Percentiles rank a stretch among this genome's conserved stretches.
Evolutionary conservation across 306 rosid species (phyloP).

Genomic region (Malus sieversii): DNA sequence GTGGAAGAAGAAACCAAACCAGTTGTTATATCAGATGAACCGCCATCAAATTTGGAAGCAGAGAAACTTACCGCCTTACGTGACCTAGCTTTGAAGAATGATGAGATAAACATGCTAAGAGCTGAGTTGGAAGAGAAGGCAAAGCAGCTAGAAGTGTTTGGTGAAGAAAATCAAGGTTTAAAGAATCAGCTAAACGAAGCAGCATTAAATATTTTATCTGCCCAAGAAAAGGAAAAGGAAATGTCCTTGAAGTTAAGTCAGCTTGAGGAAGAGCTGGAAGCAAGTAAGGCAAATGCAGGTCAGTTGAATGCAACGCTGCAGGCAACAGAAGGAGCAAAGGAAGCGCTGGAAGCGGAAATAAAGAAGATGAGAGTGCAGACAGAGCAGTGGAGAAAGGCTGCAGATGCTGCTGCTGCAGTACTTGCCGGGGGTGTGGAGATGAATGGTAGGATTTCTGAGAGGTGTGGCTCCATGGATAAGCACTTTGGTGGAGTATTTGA

Average conservation of each 20-base stretch:
- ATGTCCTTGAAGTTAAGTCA: constrained; percentile 29
- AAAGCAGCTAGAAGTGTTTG: constrained; percentile 32
- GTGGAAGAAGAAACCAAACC: constrained; percentile 36
- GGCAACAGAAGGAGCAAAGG: constrained; percentile 47
- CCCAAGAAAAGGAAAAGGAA: constrained; percentile 46
- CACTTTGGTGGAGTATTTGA: constrained; percentile 56
- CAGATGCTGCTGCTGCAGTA: constrained; percentile 88
- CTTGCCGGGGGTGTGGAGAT: constrained; percentile 64
- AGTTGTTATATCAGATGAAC: constrained; percentile 21
- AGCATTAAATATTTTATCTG: constrained; percentile 30
- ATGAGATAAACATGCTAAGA: constrained; percentile 39
- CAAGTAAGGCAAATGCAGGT: constrained; percentile 31
- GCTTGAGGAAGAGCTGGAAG: constrained; percentile 47
- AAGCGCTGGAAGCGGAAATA: constrained; percentile 60
- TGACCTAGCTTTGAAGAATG: constrained; percentile 34
- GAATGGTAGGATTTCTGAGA: constrained; percentile 55
- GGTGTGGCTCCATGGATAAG: constrained; percentile 87
- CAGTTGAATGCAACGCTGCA: constrained; percentile 45
- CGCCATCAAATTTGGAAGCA: constrained; percentile 21
- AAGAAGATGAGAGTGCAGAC: constrained; percentile 80
- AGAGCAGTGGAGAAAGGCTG: constrained; percentile 87
- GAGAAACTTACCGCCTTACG: constrained; percentile 31
- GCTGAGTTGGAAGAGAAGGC: constrained; percentile 47
- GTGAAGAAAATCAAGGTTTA: constrained; percentile 36
- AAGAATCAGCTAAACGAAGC: constrained; percentile 49